Evolutionary conservation across 306 rosid genomes (phyloP).

Genomic region (Fragaria ananassa): DNA sequence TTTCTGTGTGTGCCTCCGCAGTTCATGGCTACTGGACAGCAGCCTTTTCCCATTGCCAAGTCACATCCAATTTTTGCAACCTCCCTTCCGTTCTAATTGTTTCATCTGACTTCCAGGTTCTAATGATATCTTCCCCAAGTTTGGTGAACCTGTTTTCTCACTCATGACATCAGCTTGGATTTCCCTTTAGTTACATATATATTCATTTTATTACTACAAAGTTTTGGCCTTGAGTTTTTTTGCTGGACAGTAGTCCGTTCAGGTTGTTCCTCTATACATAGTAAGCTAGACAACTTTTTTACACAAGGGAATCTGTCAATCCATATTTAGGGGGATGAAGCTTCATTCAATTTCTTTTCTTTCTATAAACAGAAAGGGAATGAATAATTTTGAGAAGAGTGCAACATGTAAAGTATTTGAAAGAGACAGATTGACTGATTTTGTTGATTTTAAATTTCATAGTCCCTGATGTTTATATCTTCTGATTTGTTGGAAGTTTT

Average conservation of each 20-base stretch:
- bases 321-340: not conserved
- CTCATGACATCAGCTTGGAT: conserved; percentile 7
- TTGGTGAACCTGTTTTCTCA: conserved; percentile 25
- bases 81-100: conserved; percentile 43
- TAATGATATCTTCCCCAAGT: conserved; percentile 45
- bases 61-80: conserved; percentile 58
- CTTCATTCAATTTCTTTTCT: not conserved
- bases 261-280: not conserved
- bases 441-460: not conserved
- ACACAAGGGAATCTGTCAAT: not conserved
- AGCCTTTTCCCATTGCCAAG: conserved; percentile 53
- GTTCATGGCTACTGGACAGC: conserved; percentile 48
- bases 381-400: not conserved
- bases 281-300: not conserved
- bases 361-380: not conserved
- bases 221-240: conserved; percentile 28
- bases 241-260: conserved; percentile 23
- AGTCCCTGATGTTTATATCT: not conserved
- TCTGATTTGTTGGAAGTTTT: not conserved
- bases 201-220: conserved; percentile 10
- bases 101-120: conserved; percentile 57
- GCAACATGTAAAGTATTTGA: not conserved
- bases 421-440: not conserved
- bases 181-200: not conserved
- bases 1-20: conserved; percentile 56